Percentiles rank a stretch among this genome's conserved stretches.
Conservation (phyloP, 164 flowering plant species). For the Aristolochia fimbriata region DNA sequence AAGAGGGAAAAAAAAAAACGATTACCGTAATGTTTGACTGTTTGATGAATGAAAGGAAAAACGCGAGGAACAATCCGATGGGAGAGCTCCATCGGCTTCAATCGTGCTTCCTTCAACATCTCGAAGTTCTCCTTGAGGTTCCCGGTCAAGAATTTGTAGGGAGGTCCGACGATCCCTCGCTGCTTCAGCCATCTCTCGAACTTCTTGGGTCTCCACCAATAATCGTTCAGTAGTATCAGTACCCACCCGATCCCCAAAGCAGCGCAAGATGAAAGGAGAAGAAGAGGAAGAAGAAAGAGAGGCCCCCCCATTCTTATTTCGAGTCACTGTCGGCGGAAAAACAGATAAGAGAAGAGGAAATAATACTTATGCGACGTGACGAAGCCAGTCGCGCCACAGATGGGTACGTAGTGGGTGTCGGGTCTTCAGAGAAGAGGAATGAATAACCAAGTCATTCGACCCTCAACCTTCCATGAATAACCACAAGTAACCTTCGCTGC, state of each 20-base stretch:
- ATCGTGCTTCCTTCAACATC: slow-evolving; percentile 1
- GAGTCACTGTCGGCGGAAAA: too few relatives aligned
- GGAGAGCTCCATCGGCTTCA: slow-evolving; percentile 12
- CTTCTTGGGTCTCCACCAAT: slow-evolving; percentile 12
- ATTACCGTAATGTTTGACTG: slow-evolving; percentile 9
- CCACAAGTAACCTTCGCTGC: too few relatives aligned
- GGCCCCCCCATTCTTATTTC: too few relatives aligned
- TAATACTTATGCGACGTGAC: too few relatives aligned
- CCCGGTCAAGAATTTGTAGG: slow-evolving; percentile 8
- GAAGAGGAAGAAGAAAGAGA: neutral
- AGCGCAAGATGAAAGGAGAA: neutral
- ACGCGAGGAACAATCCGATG: slow-evolving; percentile 14
- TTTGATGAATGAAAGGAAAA: slow-evolving; percentile 6
- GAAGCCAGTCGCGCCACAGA: too few relatives aligned
- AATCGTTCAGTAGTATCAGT: neutral
- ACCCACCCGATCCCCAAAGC: neutral
- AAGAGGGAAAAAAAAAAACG: neutral
- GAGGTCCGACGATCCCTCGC: slow-evolving; percentile 13
- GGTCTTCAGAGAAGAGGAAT: too few relatives aligned
- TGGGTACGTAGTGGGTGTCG: too few relatives aligned
- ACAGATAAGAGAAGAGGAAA: too few relatives aligned
- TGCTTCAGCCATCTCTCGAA: slow-evolving; percentile 6
- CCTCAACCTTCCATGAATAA: too few relatives aligned
- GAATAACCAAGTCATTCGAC: too few relatives aligned
- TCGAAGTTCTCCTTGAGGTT: slow-evolving; percentile 6